Evolutionary conservation across 192 early-diverging fungal genomes (phyloP).

Genomic region (Dispira simplex): DNA sequence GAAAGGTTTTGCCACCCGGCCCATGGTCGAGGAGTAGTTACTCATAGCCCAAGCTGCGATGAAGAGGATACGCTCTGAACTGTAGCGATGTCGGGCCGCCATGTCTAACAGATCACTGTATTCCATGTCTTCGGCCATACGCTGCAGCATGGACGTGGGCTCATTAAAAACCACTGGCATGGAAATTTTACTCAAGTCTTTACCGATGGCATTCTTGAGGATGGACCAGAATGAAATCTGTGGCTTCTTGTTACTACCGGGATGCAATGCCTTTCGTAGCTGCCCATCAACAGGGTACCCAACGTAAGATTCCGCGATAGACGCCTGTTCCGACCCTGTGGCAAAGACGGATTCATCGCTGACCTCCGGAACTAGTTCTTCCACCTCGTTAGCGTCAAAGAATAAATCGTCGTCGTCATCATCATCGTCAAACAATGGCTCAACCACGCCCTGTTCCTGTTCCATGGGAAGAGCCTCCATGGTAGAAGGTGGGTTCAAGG

Average conservation of each 20-base stretch:
- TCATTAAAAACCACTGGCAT: slow-evolving; percentile 86
- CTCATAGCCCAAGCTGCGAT: slow-evolving; percentile 82
- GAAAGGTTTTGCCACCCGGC: slow-evolving; percentile 76
- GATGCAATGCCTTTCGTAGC: slow-evolving; percentile 31
- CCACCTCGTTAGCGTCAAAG: slow-evolving; percentile 41
- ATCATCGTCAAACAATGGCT: slow-evolving; percentile 1
- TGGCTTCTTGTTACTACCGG: slow-evolving; percentile 32
- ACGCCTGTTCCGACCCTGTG: not conserved
- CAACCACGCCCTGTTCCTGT: not conserved
- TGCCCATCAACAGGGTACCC: slow-evolving; percentile 9
- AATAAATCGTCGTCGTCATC: slow-evolving; percentile 25
- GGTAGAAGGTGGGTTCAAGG: not conserved
- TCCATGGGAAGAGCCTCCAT: not conserved
- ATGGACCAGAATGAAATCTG: slow-evolving; percentile 71
- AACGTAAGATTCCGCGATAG: not conserved
- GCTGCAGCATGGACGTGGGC: slow-evolving; percentile 71
- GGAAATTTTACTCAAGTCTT: slow-evolving; percentile 67
- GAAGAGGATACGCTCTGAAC: slow-evolving; percentile 49
- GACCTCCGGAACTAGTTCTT: slow-evolving; percentile 17
- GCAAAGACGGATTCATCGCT: not conserved
- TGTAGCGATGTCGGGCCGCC: slow-evolving; percentile 41
- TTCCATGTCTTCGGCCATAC: slow-evolving; percentile 77
- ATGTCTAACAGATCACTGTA: slow-evolving; percentile 69
- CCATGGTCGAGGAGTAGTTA: slow-evolving; percentile 66
- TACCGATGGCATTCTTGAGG: slow-evolving; percentile 75